Conservation (phyloP, 257 asterid genomes). For the Phtheirospermum japonicum region DNA sequence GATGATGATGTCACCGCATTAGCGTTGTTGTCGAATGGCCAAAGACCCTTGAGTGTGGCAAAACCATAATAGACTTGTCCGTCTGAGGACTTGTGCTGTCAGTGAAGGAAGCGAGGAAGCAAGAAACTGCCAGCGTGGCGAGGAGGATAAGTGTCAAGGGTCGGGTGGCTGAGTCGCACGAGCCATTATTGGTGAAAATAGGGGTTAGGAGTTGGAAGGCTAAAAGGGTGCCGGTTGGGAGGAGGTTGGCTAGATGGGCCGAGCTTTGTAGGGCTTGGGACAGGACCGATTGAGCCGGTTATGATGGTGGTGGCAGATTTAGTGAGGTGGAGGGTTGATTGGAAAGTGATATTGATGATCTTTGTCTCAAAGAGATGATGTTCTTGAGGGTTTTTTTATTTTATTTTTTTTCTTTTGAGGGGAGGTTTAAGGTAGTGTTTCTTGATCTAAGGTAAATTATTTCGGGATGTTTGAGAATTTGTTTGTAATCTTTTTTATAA, state of each 20-base stretch:
- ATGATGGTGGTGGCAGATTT: conserved; percentile 24
- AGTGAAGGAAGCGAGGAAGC: conserved; percentile 55
- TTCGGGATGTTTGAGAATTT: no score
- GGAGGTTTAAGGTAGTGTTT: no score
- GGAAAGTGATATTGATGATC: neutral
- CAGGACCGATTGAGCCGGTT: conserved; percentile 33
- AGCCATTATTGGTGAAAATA: conserved; percentile 48
- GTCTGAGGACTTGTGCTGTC: conserved; percentile 42
- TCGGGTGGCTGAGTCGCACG: no score
- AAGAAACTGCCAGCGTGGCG: conserved; percentile 36
- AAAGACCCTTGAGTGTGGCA: conserved; percentile 44
- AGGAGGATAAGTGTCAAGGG: conserved; percentile 41
- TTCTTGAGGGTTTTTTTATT: no score
- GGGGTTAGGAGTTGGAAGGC: conserved; percentile 67
- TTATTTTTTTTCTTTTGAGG: no score
- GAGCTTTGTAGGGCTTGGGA: conserved; percentile 44
- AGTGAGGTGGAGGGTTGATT: neutral
- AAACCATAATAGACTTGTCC: conserved; percentile 50
- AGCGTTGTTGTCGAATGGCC: conserved; percentile 44
- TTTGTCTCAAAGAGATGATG: neutral
- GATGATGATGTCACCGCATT: no score
- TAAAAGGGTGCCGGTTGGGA: conserved; percentile 61
- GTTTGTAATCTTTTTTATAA: no score
- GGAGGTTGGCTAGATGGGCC: conserved; percentile 60
- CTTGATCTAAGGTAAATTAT: no score